phyloP scores from a whole-genome alignment of 2,329 filamentous ascomycete species.

The Bipolaris zeicola region DNA sequence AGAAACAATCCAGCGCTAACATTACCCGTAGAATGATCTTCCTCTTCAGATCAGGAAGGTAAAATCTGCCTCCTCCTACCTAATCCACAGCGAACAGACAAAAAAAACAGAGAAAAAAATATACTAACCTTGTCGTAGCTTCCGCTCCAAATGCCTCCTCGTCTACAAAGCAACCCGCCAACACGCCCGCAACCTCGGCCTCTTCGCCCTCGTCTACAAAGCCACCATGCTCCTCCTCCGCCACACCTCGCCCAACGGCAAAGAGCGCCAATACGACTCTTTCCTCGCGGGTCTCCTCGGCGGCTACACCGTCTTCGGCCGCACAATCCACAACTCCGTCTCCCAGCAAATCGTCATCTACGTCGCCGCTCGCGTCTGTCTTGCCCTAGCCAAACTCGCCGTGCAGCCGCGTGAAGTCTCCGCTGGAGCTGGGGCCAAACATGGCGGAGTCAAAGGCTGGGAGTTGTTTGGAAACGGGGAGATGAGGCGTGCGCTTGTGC shows the following conservation, averaged over 20 bases:
- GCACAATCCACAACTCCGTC: conserved; percentile 75
- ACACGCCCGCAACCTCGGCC: conserved; percentile 89
- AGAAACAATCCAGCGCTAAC: conserved; percentile 3
- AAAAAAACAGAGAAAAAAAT: too few relatives aligned
- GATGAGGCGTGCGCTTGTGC: conserved; percentile 47
- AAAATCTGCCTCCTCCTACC: conserved; percentile 26
- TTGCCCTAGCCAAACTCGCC: conserved; percentile 82
- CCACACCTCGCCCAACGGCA: conserved; percentile 55
- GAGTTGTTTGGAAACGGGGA: conserved; percentile 48
- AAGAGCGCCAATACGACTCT: conserved; percentile 75
- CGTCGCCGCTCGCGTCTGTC: conserved; percentile 87
- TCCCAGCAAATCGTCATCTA: conserved; percentile 99
- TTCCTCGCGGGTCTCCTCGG: conserved; percentile 87
- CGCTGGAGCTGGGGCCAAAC: conserved; percentile 26
- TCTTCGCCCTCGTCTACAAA: conserved; percentile 93
- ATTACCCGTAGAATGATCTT: conserved; percentile 77
- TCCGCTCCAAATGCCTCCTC: conserved; percentile 77
- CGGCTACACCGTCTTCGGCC: conserved; percentile 92
- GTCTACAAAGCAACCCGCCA: conserved; percentile 86
- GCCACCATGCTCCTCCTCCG: conserved; percentile 75
- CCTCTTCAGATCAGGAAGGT: conserved; percentile 90
- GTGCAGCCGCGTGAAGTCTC: conserved; percentile 62
- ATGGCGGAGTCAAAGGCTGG: conserved; percentile 35
- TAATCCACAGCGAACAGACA: neutral
- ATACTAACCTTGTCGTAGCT: conserved; percentile 39